A percentile compares a stretch with the other conserved stretches of the same genome.
Conservation (phyloP, 352 stramenopile genomes). For the Stramenopiles sp. region DNA sequence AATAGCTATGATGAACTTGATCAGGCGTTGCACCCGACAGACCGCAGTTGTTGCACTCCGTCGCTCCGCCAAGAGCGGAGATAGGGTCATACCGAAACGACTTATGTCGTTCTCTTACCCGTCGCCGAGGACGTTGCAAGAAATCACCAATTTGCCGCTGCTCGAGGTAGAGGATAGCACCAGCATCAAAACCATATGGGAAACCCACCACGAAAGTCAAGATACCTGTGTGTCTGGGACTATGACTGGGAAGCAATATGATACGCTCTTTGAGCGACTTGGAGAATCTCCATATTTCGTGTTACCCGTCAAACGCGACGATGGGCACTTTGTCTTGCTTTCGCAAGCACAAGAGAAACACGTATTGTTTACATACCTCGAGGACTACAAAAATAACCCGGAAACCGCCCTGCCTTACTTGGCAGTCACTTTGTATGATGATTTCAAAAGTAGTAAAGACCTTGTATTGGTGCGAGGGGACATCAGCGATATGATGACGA, state of each 20-base stretch:
- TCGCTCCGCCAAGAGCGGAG: no score
- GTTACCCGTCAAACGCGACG: slow-evolving; percentile 52
- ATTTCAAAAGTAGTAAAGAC: slow-evolving; percentile 47
- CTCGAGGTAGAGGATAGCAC: slow-evolving; percentile 39
- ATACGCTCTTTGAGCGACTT: slow-evolving; percentile 33
- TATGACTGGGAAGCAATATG: slow-evolving; percentile 30
- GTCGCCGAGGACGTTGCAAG: slow-evolving; percentile 42
- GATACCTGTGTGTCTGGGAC: slow-evolving; percentile 40
- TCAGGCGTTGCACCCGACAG: no score
- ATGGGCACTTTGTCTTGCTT: slow-evolving; percentile 61
- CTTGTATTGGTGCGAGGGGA: slow-evolving; percentile 45
- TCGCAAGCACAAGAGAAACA: slow-evolving; percentile 64
- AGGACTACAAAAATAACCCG: slow-evolving; percentile 61
- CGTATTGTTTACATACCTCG: slow-evolving; percentile 56
- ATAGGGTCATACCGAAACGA: no score
- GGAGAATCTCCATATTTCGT: slow-evolving; percentile 43
- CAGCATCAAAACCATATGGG: slow-evolving; percentile 46
- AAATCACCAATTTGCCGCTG: slow-evolving; percentile 57
- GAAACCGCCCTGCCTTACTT: slow-evolving; percentile 44
- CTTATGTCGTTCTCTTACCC: slow-evolving; percentile 49
- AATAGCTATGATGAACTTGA: no score
- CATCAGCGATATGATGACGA: slow-evolving; percentile 59
- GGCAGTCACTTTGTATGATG: slow-evolving; percentile 48
- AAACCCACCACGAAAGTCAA: slow-evolving; percentile 48
- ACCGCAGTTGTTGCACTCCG: no score